Evolutionary conservation across 208 protist genomes (phyloP), one percentile per base, ranked within the genome.

Genomic region (Leishmania arabica): DNA sequence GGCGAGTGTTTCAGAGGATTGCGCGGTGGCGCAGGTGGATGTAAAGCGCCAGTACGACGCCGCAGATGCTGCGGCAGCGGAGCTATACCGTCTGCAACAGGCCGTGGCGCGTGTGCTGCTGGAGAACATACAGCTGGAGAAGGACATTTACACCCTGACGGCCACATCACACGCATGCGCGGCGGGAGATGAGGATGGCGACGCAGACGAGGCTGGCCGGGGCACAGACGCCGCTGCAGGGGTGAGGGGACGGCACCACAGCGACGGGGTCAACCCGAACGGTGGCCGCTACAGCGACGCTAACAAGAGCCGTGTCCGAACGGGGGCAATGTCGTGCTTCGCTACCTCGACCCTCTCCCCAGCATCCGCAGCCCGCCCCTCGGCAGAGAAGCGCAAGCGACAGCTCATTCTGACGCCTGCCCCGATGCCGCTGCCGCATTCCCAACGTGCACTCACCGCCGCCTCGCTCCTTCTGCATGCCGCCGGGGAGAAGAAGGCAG

Each of bases 91-190:
- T 17, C 82, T 93, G 53, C 83, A 89, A 70, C 86, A 80, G 75
- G 77, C 77, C 6, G 83, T 89, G 1, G 85, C 83, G 8, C 77
- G 79, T 3, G 77, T 92, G 66, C 65, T 93, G 60, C 45, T 90
- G n/a, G 78, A 83, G 45, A 96, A 93, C 70, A 82, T 92, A 34
- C 81, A 76, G 58, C 86, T 96, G 34, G 92, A 96, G 84, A 80
- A 58, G 19, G 83, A 83, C 49, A 90, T 86, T 37, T 17, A 19
- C 21, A 86, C 77, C 15, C 78, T 86, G 45, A 65, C 21, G 31
- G 40, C 21, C 58, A 42, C 75, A 4, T 40, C 69, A 3, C 17
- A 71, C 56, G 8, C 68, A 17, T 40, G n/a, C 31, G 47, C 42
- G 62, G 58, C 5, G 31, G 27, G 54, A 17, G 19, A 58, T 13